phyloP scores from a whole-genome alignment of 208 protist species.

The Leishmania aethiopica region DNA sequence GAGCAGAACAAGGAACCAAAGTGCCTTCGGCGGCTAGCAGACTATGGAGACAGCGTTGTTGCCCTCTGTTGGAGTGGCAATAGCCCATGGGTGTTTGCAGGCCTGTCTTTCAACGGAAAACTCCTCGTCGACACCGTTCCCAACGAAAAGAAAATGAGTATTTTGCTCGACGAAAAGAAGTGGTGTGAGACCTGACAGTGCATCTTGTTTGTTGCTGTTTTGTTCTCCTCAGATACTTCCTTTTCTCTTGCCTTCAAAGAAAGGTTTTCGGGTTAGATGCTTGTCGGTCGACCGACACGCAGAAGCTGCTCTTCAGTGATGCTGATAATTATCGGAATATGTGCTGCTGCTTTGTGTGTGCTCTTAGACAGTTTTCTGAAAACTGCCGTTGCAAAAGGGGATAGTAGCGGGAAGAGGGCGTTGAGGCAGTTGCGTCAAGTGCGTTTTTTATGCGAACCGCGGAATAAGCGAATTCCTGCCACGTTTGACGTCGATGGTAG shows the following conservation, averaged over 20 bases:
- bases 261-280: background rate
- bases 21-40: conserved; percentile 52
- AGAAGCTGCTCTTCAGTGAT: background rate
- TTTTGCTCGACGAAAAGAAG: conserved; percentile 73
- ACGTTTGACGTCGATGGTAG: background rate
- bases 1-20: conserved; percentile 34
- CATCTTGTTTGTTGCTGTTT: background rate
- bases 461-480: background rate
- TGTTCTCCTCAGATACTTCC: background rate
- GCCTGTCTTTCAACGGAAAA: conserved; percentile 86
- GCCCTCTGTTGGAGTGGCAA: conserved; percentile 77
- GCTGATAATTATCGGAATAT: background rate
- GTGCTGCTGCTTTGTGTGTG: background rate
- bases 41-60: conserved; percentile 82
- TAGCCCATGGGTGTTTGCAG: conserved; percentile 86
- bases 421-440: background rate
- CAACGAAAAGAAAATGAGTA: conserved; percentile 83
- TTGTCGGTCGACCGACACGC: background rate
- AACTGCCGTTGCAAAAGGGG: background rate
- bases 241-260: background rate
- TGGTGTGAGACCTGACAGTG: background rate
- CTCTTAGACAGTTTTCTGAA: background rate
- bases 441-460: background rate
- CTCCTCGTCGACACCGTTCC: conserved; percentile 83
- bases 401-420: background rate